Evolutionary conservation across 148 eudicot species (phyloP).

Genomic region (Agrostemma githago): DNA sequence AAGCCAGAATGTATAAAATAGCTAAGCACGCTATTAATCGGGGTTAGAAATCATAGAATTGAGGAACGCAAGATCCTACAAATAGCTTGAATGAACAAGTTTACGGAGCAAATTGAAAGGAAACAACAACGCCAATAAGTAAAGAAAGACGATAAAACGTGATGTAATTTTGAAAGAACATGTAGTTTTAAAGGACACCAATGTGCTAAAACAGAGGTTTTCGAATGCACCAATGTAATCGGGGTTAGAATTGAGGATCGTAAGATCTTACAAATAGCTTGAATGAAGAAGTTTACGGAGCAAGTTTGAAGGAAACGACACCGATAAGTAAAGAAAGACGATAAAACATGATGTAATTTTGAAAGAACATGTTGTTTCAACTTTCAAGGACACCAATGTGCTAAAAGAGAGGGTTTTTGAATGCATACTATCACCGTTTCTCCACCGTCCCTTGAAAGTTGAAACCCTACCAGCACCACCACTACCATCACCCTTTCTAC

Average conservation of each 20-base stretch:
- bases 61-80: not conserved
- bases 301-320: not conserved
- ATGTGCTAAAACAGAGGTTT: not conserved
- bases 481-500: too few relatives aligned
- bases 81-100: not conserved
- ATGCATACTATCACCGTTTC: not conserved
- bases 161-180: not conserved
- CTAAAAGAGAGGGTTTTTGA: not conserved
- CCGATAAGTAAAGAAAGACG: not conserved
- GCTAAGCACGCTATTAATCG: not conserved
- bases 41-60: not conserved
- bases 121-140: not conserved
- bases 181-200: not conserved
- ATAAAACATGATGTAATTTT: not conserved
- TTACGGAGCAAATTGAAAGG: not conserved
- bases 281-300: not conserved
- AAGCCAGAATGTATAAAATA: not conserved
- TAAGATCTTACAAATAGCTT: not conserved
- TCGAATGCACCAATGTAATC: too few relatives aligned
- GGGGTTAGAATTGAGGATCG: too few relatives aligned
- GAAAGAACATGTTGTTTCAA: not conserved
- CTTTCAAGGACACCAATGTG: not conserved
- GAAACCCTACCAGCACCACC: too few relatives aligned
- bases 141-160: not conserved
- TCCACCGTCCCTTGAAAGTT: not conserved